A percentile compares a stretch with the other conserved stretches of the same genome.
Conservation (phyloP, 2,329 filamentous ascomycete genomes). For the Apiospora hydei region DNA sequence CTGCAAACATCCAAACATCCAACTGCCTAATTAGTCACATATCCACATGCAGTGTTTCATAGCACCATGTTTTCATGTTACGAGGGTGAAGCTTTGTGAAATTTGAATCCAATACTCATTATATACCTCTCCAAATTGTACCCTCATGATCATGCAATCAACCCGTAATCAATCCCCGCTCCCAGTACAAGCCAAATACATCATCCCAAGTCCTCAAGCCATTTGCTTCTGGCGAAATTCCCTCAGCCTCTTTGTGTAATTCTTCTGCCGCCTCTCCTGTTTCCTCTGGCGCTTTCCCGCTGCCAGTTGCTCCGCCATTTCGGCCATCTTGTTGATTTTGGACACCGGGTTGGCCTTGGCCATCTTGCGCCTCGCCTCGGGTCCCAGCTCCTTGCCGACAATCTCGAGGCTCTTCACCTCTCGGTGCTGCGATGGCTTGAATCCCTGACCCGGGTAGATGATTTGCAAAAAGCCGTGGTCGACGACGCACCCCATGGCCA, state of each 20-base stretch:
- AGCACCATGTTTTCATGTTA: too few relatives aligned
- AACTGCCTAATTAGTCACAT: not conserved
- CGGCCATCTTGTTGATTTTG: not conserved
- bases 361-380: not conserved
- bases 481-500: not conserved
- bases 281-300: not conserved
- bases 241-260: not conserved
- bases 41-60: too few relatives aligned
- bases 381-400: not conserved
- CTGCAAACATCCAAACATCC: too few relatives aligned
- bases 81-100: too few relatives aligned
- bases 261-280: not conserved
- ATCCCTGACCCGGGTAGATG: not conserved
- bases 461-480: not conserved
- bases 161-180: not conserved
- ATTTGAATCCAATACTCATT: too few relatives aligned
- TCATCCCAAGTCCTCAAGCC: not conserved
- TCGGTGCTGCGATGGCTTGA: not conserved
- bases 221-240: not conserved
- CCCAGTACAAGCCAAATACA: not conserved
- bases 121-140: not conserved
- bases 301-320: not conserved
- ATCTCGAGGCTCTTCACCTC: not conserved
- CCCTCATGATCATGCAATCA: not conserved
- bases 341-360: not conserved